phyloP scores from a whole-genome alignment of 768 basidiomycete genomes.

The Trametopsis cervina region DNA sequence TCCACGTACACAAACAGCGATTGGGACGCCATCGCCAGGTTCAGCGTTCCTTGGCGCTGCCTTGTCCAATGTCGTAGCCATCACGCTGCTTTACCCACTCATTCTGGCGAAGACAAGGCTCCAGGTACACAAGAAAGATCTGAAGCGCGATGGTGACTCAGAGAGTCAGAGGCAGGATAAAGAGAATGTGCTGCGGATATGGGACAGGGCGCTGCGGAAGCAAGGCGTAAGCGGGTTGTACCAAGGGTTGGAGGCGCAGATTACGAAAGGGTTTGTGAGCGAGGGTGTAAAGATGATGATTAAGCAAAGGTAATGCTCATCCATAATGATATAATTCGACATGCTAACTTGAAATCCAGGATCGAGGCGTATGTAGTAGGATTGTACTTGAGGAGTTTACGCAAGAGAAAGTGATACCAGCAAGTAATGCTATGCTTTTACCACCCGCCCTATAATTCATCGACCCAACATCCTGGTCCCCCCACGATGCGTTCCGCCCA shows the following conservation, averaged over 20 bases:
- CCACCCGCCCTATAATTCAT: no score
- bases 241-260: slow-evolving; percentile 44
- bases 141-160: neutral
- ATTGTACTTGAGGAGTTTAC: neutral
- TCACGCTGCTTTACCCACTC: slow-evolving; percentile 45
- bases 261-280: slow-evolving; percentile 46
- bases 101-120: slow-evolving; percentile 54
- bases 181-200: slow-evolving; percentile 18
- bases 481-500: slow-evolving; percentile 9
- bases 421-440: neutral
- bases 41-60: slow-evolving; percentile 55
- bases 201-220: slow-evolving; percentile 10
- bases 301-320: slow-evolving; percentile 40
- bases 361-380: neutral
- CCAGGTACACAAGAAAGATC: slow-evolving; percentile 34
- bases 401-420: neutral
- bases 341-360: neutral
- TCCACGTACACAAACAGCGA: slow-evolving; percentile 18
- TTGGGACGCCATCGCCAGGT: slow-evolving; percentile 26
- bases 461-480: slow-evolving; percentile 5
- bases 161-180: slow-evolving; percentile 15
- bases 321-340: no score
- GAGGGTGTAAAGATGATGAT: slow-evolving; percentile 54
- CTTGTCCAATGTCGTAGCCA: slow-evolving; percentile 44
- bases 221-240: slow-evolving; percentile 32